phyloP scores from a whole-genome alignment of 2,329 filamentous ascomycete genomes.

The Aureobasidium leucospermi region DNA sequence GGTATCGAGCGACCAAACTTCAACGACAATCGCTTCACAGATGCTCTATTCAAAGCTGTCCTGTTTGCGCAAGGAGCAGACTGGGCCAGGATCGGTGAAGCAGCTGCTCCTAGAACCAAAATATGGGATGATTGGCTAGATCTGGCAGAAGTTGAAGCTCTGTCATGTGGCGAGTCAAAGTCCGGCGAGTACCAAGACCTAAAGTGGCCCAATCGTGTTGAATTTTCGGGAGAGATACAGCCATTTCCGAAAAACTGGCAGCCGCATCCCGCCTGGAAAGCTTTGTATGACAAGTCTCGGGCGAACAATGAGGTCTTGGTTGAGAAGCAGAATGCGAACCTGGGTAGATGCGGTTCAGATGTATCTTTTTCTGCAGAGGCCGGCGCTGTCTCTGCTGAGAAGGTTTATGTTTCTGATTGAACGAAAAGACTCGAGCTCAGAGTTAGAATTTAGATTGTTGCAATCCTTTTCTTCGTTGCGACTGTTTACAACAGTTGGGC shows the following conservation, averaged over 20 bases:
- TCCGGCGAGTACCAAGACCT: background rate
- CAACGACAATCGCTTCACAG: slow-evolving; percentile 36
- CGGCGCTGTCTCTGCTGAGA: background rate
- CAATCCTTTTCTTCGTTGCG: too few relatives aligned
- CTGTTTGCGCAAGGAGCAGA: slow-evolving; percentile 36
- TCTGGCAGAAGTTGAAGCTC: slow-evolving; percentile 27
- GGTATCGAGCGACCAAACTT: slow-evolving; percentile 24
- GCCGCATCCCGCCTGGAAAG: background rate
- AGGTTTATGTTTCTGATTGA: too few relatives aligned
- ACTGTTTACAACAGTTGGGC: too few relatives aligned
- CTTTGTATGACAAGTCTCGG: background rate
- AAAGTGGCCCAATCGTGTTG: background rate
- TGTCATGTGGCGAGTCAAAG: background rate
- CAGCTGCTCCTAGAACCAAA: slow-evolving; percentile 35
- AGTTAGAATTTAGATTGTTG: too few relatives aligned
- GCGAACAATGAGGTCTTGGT: background rate
- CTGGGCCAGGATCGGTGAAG: slow-evolving; percentile 36
- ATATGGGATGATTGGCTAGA: slow-evolving; percentile 37
- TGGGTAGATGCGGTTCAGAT: background rate
- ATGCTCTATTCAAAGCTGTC: slow-evolving; percentile 44
- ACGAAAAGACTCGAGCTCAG: too few relatives aligned
- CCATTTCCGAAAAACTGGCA: background rate
- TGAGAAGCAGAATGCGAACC: background rate
- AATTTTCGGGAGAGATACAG: background rate
- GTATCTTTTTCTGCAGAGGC: background rate